phyloP scores from a whole-genome alignment of 75 land plant species.

The Pinus tabuliformis region DNA sequence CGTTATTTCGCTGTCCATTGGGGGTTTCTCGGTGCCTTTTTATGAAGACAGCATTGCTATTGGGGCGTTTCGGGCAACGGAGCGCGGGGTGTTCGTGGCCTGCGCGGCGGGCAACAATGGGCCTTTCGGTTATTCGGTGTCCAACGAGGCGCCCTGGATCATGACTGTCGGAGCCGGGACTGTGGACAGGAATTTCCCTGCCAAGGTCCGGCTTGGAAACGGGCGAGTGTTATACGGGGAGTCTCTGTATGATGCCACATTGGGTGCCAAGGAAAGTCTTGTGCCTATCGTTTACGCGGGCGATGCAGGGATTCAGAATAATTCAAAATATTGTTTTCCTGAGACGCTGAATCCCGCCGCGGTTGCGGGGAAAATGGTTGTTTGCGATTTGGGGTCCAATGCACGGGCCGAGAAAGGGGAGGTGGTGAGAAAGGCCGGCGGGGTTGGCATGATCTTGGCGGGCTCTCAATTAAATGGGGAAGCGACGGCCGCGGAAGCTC shows the following conservation, averaged over 20 bases:
- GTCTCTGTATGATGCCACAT: conserved; percentile 39
- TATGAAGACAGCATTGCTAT: conserved; percentile 42
- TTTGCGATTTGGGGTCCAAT: no score
- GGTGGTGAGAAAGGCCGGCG: no score
- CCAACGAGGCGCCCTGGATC: conserved; percentile 58
- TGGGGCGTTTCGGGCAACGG: conserved; percentile 49
- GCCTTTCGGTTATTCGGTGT: conserved; percentile 27
- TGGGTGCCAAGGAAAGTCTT: conserved; percentile 13
- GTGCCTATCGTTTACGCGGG: conserved; percentile 36
- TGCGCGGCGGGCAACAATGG: conserved; percentile 54
- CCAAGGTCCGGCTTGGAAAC: conserved; percentile 31
- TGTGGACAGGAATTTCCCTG: conserved; percentile 51
- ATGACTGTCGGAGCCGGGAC: conserved; percentile 54
- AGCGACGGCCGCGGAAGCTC: no score
- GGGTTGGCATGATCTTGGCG: no score
- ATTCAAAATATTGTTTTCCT: no score
- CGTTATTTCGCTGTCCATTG: conserved; percentile 44
- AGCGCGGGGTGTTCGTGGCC: conserved; percentile 36
- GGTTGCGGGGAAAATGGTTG: no score
- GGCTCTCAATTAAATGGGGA: no score
- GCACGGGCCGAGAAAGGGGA: no score
- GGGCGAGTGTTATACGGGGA: conserved; percentile 24
- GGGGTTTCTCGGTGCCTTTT: conserved; percentile 33
- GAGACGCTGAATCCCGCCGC: no score
- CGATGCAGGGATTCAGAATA: not conserved